Percentiles rank a stretch among this genome's conserved stretches.
Conservation (phyloP, 768 basidiomycete species). For the Phaeotremella skinneri region DNA sequence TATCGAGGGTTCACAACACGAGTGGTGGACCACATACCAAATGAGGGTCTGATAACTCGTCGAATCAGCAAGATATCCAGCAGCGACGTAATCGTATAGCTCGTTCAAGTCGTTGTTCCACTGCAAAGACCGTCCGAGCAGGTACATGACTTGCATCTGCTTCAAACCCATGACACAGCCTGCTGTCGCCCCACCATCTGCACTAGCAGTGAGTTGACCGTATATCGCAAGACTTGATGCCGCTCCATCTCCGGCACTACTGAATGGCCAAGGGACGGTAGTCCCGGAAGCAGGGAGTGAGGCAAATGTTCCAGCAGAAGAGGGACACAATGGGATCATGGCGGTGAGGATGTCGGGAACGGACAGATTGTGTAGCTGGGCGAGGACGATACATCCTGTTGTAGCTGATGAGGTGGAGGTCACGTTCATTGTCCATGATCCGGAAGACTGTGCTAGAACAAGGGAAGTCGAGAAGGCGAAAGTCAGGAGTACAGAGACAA, state of each 20-base stretch:
- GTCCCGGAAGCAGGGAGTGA: slow-evolving; percentile 6
- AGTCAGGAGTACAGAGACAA: background rate
- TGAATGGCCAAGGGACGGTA: slow-evolving; percentile 31
- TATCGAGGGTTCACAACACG: background rate
- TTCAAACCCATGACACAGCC: slow-evolving; percentile 32
- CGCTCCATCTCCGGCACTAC: slow-evolving; percentile 22
- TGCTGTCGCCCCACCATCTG: slow-evolving; percentile 4
- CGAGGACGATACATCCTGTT: slow-evolving; percentile 33
- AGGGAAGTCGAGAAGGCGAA: background rate
- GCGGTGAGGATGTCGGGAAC: slow-evolving; percentile 21
- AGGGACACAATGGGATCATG: slow-evolving; percentile 25
- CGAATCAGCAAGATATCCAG: slow-evolving; percentile 24
- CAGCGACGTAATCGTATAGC: slow-evolving; percentile 30
- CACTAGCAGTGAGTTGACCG: slow-evolving; percentile 7
- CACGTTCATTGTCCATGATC: slow-evolving; percentile 16
- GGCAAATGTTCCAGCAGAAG: background rate
- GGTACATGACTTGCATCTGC: slow-evolving; percentile 38
- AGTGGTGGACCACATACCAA: slow-evolving; percentile 26
- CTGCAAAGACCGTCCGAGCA: slow-evolving; percentile 30
- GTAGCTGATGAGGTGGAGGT: slow-evolving; percentile 8
- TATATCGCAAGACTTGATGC: slow-evolving; percentile 35
- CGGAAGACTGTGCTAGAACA: slow-evolving; percentile 18
- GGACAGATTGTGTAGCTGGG: slow-evolving; percentile 24
- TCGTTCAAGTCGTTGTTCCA: slow-evolving; percentile 21
- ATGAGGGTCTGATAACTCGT: slow-evolving; percentile 11